Percentiles rank a stretch among this genome's conserved stretches.
Conservation (phyloP, 805 yeast genomes). For the Teunomyces barrocoloradensis region DNA sequence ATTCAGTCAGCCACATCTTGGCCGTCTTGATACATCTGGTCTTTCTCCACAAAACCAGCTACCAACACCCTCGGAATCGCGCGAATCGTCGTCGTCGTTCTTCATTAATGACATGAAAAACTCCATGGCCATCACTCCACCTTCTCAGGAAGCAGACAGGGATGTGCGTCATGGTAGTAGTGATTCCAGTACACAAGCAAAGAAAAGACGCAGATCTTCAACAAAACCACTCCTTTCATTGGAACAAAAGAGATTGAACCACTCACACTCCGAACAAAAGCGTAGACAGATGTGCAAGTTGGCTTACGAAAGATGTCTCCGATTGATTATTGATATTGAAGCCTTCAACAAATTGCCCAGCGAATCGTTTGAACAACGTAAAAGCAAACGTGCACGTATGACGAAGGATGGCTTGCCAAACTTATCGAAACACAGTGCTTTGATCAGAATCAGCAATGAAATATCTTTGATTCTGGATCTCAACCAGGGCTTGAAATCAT, state of each 20-base stretch:
- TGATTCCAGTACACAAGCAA: background rate
- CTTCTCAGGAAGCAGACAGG: slow-evolving; percentile 4
- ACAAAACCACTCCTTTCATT: slow-evolving; percentile 36
- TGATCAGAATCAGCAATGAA: slow-evolving; percentile 38
- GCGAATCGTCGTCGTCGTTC: slow-evolving; percentile 17
- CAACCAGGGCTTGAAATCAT: slow-evolving; percentile 31
- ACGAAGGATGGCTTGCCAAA: slow-evolving; percentile 46
- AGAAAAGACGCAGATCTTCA: slow-evolving; percentile 26
- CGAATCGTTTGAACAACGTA: slow-evolving; percentile 12
- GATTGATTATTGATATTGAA: slow-evolving; percentile 38
- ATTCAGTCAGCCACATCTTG: slow-evolving; percentile 26
- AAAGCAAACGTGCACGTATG: slow-evolving; percentile 36
- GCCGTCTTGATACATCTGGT: slow-evolving; percentile 8
- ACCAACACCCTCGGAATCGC: slow-evolving; percentile 34
- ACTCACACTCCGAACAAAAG: slow-evolving; percentile 42
- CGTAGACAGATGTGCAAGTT: slow-evolving; percentile 43
- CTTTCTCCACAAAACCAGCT: slow-evolving; percentile 17
- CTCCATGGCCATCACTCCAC: slow-evolving; percentile 6
- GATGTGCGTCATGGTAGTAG: background rate
- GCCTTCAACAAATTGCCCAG: slow-evolving; percentile 25
- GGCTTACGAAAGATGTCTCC: slow-evolving; percentile 43
- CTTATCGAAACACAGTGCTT: slow-evolving; percentile 42
- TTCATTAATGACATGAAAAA: slow-evolving; percentile 6
- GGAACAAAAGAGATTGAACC: slow-evolving; percentile 43
- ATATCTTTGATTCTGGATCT: slow-evolving; percentile 31